These are phyloP conservation scores for Trametes hirsuta DNA, from an alignment of 1,284 basidiomycete species.

Conservation along the genomic window DNA sequence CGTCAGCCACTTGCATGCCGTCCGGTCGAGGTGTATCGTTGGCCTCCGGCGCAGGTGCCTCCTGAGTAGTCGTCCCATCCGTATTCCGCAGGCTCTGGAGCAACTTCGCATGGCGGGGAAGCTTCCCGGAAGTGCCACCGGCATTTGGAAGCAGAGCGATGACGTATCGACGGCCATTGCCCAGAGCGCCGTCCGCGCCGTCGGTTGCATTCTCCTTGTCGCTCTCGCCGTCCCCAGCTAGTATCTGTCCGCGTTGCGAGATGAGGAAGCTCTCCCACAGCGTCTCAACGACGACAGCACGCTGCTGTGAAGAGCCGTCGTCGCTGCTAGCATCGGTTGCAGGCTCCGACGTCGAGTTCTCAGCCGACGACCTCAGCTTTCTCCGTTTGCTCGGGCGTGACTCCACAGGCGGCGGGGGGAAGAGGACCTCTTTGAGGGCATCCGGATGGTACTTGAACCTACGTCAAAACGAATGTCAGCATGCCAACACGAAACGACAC, in stretches of 20 bases:
- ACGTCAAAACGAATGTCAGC: background rate
- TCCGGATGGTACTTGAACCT: conserved; percentile 66
- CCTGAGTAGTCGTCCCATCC: background rate
- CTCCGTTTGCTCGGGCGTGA: conserved; percentile 23
- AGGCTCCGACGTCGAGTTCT: conserved; percentile 14
- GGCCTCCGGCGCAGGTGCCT: background rate
- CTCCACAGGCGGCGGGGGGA: conserved; percentile 34
- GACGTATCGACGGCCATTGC: conserved; percentile 21
- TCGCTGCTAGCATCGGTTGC: conserved; percentile 17
- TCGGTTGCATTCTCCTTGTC: conserved; percentile 31
- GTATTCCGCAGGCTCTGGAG: background rate
- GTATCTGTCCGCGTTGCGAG: conserved; percentile 27
- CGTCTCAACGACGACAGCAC: conserved; percentile 37
- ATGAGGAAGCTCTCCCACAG: conserved; percentile 37
- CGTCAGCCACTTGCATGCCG: background rate
- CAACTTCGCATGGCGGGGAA: background rate
- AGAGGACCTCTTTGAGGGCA: conserved; percentile 49
- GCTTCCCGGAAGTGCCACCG: conserved; percentile 23
- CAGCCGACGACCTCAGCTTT: conserved; percentile 13
- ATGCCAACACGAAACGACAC: background rate
- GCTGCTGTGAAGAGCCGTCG: conserved; percentile 13
- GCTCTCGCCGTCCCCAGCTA: conserved; percentile 12
- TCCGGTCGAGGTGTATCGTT: background rate
- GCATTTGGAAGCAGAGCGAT: conserved; percentile 26
- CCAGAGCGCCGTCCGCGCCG: background rate